phyloP scores from a whole-genome alignment of 2,329 filamentous ascomycete genomes.

The Fusarium guadeloupense region DNA sequence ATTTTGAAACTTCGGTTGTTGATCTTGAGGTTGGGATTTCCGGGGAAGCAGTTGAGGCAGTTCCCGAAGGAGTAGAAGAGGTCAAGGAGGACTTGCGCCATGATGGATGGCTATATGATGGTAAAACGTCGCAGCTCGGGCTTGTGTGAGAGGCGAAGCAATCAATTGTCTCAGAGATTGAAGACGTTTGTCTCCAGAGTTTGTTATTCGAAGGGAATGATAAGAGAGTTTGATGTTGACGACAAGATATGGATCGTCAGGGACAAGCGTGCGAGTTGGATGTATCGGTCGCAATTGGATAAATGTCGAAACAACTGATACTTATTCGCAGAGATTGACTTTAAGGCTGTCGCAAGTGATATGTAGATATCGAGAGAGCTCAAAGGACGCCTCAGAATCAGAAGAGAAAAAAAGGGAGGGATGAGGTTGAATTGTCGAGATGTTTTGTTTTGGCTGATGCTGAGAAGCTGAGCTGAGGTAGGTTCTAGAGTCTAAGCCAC shows the following conservation, averaged over 20 bases:
- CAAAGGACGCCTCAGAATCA: background rate
- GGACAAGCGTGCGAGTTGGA: constrained; percentile 15
- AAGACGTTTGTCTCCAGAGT: background rate
- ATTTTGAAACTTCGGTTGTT: constrained; percentile 97
- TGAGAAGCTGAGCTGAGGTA: constrained; percentile 13
- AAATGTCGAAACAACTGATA: background rate
- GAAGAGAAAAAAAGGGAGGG: constrained; percentile 1
- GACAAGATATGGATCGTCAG: constrained; percentile 25
- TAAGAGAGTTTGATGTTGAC: background rate
- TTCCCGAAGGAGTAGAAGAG: constrained; percentile 91
- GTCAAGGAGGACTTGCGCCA: constrained; percentile 88
- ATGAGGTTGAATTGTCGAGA: constrained; percentile 7
- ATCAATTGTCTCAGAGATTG: constrained; percentile 1
- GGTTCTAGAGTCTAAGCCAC: constrained; percentile 37
- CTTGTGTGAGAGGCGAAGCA: background rate
- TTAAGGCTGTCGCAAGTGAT: background rate
- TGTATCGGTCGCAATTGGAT: constrained; percentile 23
- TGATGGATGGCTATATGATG: constrained; percentile 48
- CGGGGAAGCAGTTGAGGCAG: constrained; percentile 96
- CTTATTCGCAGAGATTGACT: background rate
- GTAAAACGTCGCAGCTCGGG: background rate
- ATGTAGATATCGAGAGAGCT: background rate
- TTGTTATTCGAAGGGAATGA: background rate
- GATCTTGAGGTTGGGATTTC: constrained; percentile 92
- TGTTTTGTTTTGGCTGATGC: constrained; percentile 28